A percentile compares a stretch with the other conserved stretches of the same genome.
Conservation (phyloP, 768 basidiomycete genomes). For the Hirschioporus abietinus region DNA sequence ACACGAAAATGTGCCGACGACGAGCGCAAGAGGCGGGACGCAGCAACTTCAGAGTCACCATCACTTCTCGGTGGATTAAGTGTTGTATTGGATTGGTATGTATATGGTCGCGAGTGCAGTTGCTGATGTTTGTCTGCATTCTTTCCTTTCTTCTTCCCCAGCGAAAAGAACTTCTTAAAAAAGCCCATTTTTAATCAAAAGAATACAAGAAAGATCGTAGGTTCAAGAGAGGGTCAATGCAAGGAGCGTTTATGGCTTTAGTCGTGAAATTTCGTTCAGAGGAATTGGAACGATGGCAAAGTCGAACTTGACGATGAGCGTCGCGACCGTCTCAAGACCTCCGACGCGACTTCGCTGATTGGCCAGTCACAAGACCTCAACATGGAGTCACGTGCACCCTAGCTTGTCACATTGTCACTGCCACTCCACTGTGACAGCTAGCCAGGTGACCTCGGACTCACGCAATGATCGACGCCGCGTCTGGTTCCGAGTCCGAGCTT, state of each 20-base stretch:
- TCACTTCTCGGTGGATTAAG: slow-evolving; percentile 23
- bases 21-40: slow-evolving; percentile 56
- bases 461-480: too few relatives aligned
- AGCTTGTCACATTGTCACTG: neutral
- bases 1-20: slow-evolving; percentile 63
- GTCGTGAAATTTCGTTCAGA: neutral
- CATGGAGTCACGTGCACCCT: neutral
- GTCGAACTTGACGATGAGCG: neutral
- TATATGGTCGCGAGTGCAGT: slow-evolving; percentile 18
- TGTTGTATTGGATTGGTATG: slow-evolving; percentile 18
- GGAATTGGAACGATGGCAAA: neutral
- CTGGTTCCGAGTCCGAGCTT: too few relatives aligned
- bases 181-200: slow-evolving; percentile 48
- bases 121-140: slow-evolving; percentile 28
- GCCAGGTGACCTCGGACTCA: too few relatives aligned
- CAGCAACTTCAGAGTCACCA: slow-evolving; percentile 42
- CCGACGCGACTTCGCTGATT: neutral
- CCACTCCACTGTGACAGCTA: too few relatives aligned
- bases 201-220: slow-evolving; percentile 9
- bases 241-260: neutral
- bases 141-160: slow-evolving; percentile 56
- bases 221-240: slow-evolving; percentile 6
- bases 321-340: neutral
- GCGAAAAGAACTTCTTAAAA: slow-evolving; percentile 63
- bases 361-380: slow-evolving; percentile 4